Percentiles rank a stretch among this genome's conserved stretches.
Conservation (phyloP, 176 grass and related monocot species). For the Aegilops speltoides region DNA sequence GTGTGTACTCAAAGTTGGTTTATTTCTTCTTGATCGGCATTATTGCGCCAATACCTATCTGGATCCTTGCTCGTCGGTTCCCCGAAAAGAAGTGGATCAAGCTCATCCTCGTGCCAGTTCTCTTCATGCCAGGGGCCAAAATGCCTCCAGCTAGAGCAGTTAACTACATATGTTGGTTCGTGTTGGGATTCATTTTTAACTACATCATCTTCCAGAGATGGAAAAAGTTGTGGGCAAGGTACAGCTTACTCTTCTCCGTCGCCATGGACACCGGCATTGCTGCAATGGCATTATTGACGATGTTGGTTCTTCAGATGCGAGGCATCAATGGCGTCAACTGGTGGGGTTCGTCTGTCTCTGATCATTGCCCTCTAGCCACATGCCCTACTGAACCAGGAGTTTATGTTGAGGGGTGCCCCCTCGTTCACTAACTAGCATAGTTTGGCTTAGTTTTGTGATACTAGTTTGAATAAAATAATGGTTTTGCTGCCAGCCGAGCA, state of each 20-base stretch:
- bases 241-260: background rate
- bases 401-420: background rate
- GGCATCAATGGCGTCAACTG: background rate
- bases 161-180: background rate
- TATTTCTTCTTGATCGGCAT: background rate
- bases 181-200: background rate
- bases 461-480: too few relatives aligned
- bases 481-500: too few relatives aligned
- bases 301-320: background rate
- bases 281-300: background rate
- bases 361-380: background rate
- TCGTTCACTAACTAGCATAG: background rate
- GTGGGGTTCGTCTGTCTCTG: background rate
- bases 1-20: background rate
- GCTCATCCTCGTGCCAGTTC: background rate
- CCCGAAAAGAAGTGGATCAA: conserved; percentile 9
- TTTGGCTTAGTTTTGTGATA: background rate
- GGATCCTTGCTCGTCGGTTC: background rate
- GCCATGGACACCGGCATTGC: background rate
- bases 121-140: background rate
- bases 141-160: background rate
- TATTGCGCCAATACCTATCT: background rate
- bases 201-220: background rate
- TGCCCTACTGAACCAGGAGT: conserved; percentile 7
- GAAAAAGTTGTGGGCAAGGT: conserved; percentile 3